These are phyloP conservation scores for Apiotrichum laibachii DNA, from an alignment of 1,284 basidiomycete genomes.

Conservation along the genomic window DNA sequence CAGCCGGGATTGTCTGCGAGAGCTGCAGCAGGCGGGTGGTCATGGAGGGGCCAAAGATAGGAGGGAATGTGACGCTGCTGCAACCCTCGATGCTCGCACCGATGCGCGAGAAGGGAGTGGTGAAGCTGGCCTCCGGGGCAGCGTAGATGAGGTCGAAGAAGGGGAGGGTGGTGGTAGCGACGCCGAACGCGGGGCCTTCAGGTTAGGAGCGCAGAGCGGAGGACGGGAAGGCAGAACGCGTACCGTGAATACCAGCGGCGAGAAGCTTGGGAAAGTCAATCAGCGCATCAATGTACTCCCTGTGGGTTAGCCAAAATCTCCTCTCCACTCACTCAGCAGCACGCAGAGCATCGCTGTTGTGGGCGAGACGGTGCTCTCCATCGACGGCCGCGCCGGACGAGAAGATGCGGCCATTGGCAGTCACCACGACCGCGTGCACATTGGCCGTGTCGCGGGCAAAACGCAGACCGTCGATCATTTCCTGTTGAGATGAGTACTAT, in stretches of 20 bases:
- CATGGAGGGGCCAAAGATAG: conserved; percentile 1
- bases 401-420: conserved; percentile 19
- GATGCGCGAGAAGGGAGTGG: conserved; percentile 7
- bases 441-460: neutral
- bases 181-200: conserved; percentile 1
- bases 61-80: conserved; percentile 3
- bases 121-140: neutral
- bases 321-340: neutral
- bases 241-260: neutral
- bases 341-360: neutral
- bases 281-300: conserved; percentile 1
- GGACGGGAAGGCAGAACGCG: neutral
- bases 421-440: neutral
- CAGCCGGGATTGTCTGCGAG: neutral
- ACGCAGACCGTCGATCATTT: neutral
- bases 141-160: conserved; percentile 8
- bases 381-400: conserved; percentile 14
- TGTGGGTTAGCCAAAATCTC: no score
- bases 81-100: conserved; percentile 2
- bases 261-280: conserved; percentile 9
- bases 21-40: conserved; percentile 3
- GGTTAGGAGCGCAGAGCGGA: neutral
- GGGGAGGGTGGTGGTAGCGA: conserved; percentile 2
- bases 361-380: neutral
- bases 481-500: neutral